Percentiles rank a stretch among this genome's conserved stretches.
Conservation (phyloP, 140 eudicot genomes). For the Senecio squalidus region DNA sequence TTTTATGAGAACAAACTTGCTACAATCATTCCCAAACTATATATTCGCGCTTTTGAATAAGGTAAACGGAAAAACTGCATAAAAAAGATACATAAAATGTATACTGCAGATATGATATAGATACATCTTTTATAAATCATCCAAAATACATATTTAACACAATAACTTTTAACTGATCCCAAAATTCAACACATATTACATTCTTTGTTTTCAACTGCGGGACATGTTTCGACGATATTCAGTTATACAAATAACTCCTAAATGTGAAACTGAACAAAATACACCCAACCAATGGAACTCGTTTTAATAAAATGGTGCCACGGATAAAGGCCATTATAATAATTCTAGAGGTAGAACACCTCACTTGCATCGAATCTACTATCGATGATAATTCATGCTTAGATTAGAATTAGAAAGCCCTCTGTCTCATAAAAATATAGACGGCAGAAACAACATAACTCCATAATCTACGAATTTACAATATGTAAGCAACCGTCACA, state of each 20-base stretch:
- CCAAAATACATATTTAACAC: too few species aligned
- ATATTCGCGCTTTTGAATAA: not conserved
- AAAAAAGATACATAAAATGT: too few species aligned
- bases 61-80: not conserved
- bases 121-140: too few species aligned
- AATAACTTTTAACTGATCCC: too few species aligned
- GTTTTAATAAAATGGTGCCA: not conserved
- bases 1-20: not conserved
- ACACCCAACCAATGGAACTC: not conserved
- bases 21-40: not conserved
- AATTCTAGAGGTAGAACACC: conserved; percentile 11
- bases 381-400: conserved; percentile 3
- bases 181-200: not conserved
- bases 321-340: not conserved
- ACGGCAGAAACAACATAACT: conserved; percentile 15
- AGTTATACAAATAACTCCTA: conserved; percentile 1
- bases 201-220: not conserved
- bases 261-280: not conserved
- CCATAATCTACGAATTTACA: conserved; percentile 29
- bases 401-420: conserved; percentile 13
- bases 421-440: conserved; percentile 17
- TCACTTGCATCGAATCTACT: conserved; percentile 5
- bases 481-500: conserved; percentile 22
- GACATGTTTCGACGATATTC: not conserved
- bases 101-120: too few species aligned